Base-by-base conservation (phyloP, 495 filamentous ascomycete genomes). In the Astrothelium macrocarpum region DNA sequence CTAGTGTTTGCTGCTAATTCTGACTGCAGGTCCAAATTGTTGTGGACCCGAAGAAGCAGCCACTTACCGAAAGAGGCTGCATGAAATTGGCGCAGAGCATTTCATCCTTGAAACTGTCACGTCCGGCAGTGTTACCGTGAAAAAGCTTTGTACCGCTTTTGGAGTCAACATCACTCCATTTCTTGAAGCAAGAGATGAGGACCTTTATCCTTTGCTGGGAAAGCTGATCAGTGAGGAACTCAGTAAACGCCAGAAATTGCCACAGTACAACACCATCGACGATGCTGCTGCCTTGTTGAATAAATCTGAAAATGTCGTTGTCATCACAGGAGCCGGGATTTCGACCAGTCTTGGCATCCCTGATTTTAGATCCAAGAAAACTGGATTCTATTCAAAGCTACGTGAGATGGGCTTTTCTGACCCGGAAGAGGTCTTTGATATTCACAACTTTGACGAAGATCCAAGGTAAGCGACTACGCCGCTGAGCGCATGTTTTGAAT, bases 371-470 rank as follows among this genome's bases (percentile, higher is more conserved):
- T 86, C 84, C n/a, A 85, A 86, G 65, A 80, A 82, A 66, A 85
- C 84, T 4, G 85, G 85, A 42, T 80, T 87, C 60, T 98, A 97
- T 74, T 88, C 91, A 29, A 87, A 91, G 68, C 79, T 97, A 12
- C 85, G 81, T 66, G 86, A 89, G 68, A 74, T 87, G 59, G 87
- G 87, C 11, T 82, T 94, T 53, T 85, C 77, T 64, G 92, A 96
- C 67, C 93, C 93, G 0, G 91, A 97, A 71, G 91, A 97, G 66
- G 92, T 96, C 11, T 97, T 98, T 69, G 90, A 96, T 72, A 93
- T 97, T 63, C 74, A 84, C 26, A 75, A 90, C 45, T 98, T 98
- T 73, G 83, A 83, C 58, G 84, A 93, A 63, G 90, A 98, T 67
- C 94, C 92, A 4, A 86, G 74, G 70, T 74, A 59, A 62, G 67